Evolutionary conservation across 108 stramenopile species (phyloP).

Genomic region (Epithemia pelagica): DNA sequence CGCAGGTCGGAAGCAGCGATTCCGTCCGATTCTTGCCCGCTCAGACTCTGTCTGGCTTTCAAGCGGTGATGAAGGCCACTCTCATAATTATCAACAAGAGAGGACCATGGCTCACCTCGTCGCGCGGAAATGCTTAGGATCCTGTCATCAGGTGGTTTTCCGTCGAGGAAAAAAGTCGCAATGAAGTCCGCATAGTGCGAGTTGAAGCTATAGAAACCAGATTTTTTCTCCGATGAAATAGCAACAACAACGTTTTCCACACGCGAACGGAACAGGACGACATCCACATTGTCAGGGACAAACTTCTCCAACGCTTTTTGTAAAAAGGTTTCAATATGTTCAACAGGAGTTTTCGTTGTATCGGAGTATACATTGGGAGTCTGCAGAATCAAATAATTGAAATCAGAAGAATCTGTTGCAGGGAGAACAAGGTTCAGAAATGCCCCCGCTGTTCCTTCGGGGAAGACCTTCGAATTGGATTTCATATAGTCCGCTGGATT

Average conservation of each 20-base stretch:
- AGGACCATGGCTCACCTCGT: conserved; percentile 34
- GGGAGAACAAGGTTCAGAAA: neutral
- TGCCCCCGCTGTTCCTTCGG: neutral
- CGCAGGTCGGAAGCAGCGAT: neutral
- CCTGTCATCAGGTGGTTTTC: neutral
- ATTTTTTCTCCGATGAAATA: conserved; percentile 13
- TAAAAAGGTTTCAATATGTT: conserved; percentile 4
- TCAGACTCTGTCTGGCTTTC: conserved; percentile 15
- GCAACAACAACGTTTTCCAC: conserved; percentile 21
- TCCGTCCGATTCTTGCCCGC: neutral
- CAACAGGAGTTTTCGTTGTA: conserved; percentile 14
- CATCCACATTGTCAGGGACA: conserved; percentile 18
- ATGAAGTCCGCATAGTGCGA: neutral
- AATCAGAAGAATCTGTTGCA: neutral
- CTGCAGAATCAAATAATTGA: neutral
- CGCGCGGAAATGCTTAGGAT: neutral
- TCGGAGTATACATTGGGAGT: neutral
- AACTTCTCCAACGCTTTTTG: neutral
- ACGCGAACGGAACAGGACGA: conserved; percentile 21
- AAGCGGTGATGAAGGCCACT: conserved; percentile 25
- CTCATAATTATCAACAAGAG: conserved; percentile 23
- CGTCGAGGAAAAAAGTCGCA: neutral
- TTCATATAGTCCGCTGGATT: conserved; percentile 19
- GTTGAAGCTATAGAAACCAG: neutral
- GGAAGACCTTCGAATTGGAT: conserved; percentile 13